Evolutionary conservation across 2,329 filamentous ascomycete genomes (phyloP).

Genomic region (Trichophaea hybrida): DNA sequence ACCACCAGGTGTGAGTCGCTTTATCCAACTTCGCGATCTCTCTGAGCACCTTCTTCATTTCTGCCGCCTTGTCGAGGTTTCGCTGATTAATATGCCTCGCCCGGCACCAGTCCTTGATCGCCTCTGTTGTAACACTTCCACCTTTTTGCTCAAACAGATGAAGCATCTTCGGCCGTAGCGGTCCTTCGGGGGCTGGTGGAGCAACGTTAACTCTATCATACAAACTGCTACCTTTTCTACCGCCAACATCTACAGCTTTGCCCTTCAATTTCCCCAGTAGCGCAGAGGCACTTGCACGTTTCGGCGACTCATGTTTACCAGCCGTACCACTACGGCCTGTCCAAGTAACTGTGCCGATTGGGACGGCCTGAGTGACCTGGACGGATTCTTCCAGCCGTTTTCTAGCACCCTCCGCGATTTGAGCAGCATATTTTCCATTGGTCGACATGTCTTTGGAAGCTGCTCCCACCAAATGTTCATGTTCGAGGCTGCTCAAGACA

Average conservation of each 20-base stretch:
- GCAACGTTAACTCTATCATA: slow-evolving; percentile 6
- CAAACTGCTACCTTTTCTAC: not conserved
- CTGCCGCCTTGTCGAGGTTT: slow-evolving; percentile 55
- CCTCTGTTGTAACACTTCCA: slow-evolving; percentile 20
- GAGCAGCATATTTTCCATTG: slow-evolving; percentile 11
- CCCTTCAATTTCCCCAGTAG: slow-evolving; percentile 5
- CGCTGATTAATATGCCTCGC: slow-evolving; percentile 64
- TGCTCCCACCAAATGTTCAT: slow-evolving; percentile 14
- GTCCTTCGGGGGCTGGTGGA: slow-evolving; percentile 11
- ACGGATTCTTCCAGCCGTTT: slow-evolving; percentile 15
- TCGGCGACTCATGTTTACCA: slow-evolving; percentile 35
- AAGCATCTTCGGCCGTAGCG: slow-evolving; percentile 3
- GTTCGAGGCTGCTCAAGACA: slow-evolving; percentile 37
- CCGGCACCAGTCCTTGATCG: slow-evolving; percentile 34
- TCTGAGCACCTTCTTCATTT: slow-evolving; percentile 71
- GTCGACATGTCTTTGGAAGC: not conserved
- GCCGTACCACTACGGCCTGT: slow-evolving; percentile 70
- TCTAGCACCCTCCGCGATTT: slow-evolving; percentile 11
- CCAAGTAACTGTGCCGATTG: slow-evolving; percentile 78
- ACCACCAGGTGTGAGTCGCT: not conserved
- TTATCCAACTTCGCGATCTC: slow-evolving; percentile 46
- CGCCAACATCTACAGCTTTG: not conserved
- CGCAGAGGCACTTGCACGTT: slow-evolving; percentile 6
- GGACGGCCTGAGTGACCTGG: slow-evolving; percentile 3
- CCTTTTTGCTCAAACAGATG: not conserved